Conservation (phyloP, 495 filamentous ascomycete genomes). For the Diplogelasinospora grovesii region DNA sequence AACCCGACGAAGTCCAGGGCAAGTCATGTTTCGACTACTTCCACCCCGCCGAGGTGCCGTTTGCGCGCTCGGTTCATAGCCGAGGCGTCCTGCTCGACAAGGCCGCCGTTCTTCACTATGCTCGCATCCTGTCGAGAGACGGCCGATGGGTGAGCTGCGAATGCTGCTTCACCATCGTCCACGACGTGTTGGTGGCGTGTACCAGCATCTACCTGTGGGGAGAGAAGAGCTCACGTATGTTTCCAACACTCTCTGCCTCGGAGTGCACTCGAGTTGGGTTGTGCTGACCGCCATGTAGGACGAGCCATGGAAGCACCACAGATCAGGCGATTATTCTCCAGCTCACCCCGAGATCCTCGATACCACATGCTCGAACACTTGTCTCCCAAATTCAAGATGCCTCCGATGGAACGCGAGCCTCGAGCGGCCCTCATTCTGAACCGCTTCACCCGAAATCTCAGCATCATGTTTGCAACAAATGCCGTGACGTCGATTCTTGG, state of each 20-base stretch:
- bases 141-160: constrained; percentile 78
- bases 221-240: constrained; percentile 63
- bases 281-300: constrained; percentile 41
- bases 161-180: constrained; percentile 83
- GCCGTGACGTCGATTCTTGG: constrained; percentile 68
- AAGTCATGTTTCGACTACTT: constrained; percentile 84
- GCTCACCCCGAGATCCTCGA: constrained; percentile 74
- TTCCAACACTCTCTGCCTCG: not conserved
- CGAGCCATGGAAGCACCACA: constrained; percentile 73
- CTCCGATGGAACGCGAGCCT: constrained; percentile 63
- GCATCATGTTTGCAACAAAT: constrained; percentile 81
- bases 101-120: constrained; percentile 78
- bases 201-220: constrained; percentile 72
- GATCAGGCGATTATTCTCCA: constrained; percentile 71
- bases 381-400: constrained; percentile 71
- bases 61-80: constrained; percentile 65
- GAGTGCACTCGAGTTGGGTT: not conserved
- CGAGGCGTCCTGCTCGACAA: constrained; percentile 74
- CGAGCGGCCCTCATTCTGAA: constrained; percentile 83
- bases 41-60: constrained; percentile 71
- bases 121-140: constrained; percentile 58
- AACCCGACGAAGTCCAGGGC: constrained; percentile 66
- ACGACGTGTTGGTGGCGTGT: constrained; percentile 79
- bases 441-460: constrained; percentile 74
- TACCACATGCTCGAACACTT: constrained; percentile 88